Evolutionary conservation across 768 basidiomycete genomes (phyloP).

Genomic region (Lactarius evosmus): DNA sequence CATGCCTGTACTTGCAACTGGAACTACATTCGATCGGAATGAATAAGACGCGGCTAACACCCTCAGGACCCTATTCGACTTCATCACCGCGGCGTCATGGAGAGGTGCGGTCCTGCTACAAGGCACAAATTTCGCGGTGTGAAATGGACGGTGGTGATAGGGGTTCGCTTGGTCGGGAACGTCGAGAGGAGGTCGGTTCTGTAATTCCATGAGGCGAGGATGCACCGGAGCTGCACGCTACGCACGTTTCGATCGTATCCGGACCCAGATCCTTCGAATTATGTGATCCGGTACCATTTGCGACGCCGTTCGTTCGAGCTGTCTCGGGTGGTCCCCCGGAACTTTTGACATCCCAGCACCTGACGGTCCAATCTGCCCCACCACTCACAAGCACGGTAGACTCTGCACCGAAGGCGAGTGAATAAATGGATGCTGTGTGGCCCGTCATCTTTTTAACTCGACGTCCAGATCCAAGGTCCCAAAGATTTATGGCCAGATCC

Average conservation of each 20-base stretch:
- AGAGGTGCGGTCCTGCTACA: conserved; percentile 71
- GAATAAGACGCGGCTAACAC: conserved; percentile 1
- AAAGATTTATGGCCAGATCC: conserved; percentile 90
- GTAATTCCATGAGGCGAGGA: conserved; percentile 20
- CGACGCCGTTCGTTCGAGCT: conserved; percentile 53
- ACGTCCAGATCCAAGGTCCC: conserved; percentile 95
- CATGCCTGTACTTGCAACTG: not conserved
- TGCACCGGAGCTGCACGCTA: conserved; percentile 24
- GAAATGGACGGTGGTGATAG: conserved; percentile 88
- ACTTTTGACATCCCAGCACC: conserved; percentile 95
- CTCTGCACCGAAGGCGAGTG: conserved; percentile 88
- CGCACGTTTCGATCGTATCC: conserved; percentile 70
- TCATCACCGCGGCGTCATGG: conserved; percentile 44
- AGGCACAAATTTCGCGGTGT: conserved; percentile 93
- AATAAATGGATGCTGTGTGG: conserved; percentile 85
- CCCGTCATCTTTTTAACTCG: conserved; percentile 96
- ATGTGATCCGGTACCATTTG: conserved; percentile 31
- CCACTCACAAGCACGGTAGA: conserved; percentile 89
- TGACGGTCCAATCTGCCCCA: conserved; percentile 90
- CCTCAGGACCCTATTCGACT: not conserved
- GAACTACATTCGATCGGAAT: conserved; percentile 12
- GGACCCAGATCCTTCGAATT: conserved; percentile 39
- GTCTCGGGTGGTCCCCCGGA: conserved; percentile 63
- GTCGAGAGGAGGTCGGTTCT: conserved; percentile 86
- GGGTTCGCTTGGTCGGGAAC: conserved; percentile 94